phyloP scores from a whole-genome alignment of 495 filamentous ascomycete species.

The Immersiella caudata region DNA sequence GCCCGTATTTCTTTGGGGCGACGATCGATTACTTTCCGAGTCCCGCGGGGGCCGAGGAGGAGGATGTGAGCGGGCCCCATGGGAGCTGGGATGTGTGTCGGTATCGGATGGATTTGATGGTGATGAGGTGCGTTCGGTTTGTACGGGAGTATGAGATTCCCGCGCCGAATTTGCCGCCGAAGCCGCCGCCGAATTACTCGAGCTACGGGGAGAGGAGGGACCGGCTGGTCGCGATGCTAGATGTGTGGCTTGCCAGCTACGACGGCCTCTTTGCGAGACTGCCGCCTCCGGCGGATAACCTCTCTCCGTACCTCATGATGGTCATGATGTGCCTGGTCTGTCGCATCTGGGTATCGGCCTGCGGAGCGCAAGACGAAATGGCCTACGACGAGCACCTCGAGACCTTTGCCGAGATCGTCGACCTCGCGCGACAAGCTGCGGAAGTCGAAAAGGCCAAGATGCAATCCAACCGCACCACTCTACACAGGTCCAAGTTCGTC shows the following conservation, averaged over 20 bases:
- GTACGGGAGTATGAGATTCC: slow-evolving; percentile 33
- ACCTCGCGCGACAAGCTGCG: slow-evolving; percentile 19
- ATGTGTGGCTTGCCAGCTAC: slow-evolving; percentile 33
- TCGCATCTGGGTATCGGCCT: slow-evolving; percentile 31
- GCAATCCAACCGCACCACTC: too few species aligned
- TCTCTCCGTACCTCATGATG: slow-evolving; percentile 14
- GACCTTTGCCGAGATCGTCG: slow-evolving; percentile 30
- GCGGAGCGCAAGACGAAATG: slow-evolving; percentile 34
- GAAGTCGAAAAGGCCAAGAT: slow-evolving; percentile 12
- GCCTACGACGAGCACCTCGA: slow-evolving; percentile 31
- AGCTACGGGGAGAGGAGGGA: not conserved
- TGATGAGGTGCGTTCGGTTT: slow-evolving; percentile 31
- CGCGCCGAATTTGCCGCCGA: slow-evolving; percentile 22
- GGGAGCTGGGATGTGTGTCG: slow-evolving; percentile 30
- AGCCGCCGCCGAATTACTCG: slow-evolving; percentile 18
- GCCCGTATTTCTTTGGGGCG: slow-evolving; percentile 41
- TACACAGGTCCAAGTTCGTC: slow-evolving; percentile 36
- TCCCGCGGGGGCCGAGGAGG: slow-evolving; percentile 11
- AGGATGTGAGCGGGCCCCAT: slow-evolving; percentile 8
- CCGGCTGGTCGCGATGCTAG: slow-evolving; percentile 15
- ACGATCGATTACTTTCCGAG: slow-evolving; percentile 32
- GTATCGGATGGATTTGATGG: slow-evolving; percentile 34
- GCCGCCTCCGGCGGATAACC: slow-evolving; percentile 5
- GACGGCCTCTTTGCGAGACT: slow-evolving; percentile 21
- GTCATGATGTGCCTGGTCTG: slow-evolving; percentile 29